phyloP scores from a whole-genome alignment of 2,329 filamentous ascomycete genomes.

The Zymoseptoria ardabiliae region DNA sequence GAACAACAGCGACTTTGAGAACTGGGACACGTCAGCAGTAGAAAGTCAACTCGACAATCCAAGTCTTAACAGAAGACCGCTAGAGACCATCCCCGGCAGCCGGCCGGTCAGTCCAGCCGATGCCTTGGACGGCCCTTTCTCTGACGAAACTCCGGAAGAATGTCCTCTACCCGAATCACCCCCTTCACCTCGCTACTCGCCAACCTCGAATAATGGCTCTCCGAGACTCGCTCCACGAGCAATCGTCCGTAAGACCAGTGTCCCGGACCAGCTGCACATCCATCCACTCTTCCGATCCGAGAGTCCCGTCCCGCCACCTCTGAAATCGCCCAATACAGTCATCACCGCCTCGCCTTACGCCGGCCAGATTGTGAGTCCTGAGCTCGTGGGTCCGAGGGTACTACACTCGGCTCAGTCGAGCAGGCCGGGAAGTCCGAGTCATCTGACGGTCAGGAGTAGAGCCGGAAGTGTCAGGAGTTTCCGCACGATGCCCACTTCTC shows the following conservation, averaged over 20 bases:
- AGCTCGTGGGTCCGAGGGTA: constrained; percentile 17
- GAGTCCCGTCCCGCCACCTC: constrained; percentile 56
- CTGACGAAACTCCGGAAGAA: constrained; percentile 26
- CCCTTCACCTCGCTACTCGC: constrained; percentile 1
- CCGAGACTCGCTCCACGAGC: constrained; percentile 10
- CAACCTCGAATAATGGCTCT: not conserved
- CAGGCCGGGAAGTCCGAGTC: constrained; percentile 11
- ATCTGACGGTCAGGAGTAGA: constrained; percentile 7
- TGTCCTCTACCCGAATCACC: constrained; percentile 13
- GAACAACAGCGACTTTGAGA: constrained; percentile 58
- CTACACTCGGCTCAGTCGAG: constrained; percentile 18
- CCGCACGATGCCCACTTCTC: constrained; percentile 9
- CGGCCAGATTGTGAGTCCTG: constrained; percentile 50
- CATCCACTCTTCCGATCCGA: constrained; percentile 72
- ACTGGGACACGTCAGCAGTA: constrained; percentile 65
- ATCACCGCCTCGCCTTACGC: constrained; percentile 64
- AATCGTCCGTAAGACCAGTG: constrained; percentile 5
- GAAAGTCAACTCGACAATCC: constrained; percentile 55
- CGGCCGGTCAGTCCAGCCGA: constrained; percentile 58
- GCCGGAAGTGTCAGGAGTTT: constrained; percentile 19
- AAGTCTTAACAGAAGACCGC: constrained; percentile 41
- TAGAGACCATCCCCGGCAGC: constrained; percentile 67
- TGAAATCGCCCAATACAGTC: constrained; percentile 60
- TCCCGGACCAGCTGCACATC: constrained; percentile 57
- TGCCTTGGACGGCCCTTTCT: constrained; percentile 48